Evolutionary conservation across 148 eudicot species (phyloP), one percentile per base, ranked within the genome.

Genomic region (Diospyros lotus): DNA sequence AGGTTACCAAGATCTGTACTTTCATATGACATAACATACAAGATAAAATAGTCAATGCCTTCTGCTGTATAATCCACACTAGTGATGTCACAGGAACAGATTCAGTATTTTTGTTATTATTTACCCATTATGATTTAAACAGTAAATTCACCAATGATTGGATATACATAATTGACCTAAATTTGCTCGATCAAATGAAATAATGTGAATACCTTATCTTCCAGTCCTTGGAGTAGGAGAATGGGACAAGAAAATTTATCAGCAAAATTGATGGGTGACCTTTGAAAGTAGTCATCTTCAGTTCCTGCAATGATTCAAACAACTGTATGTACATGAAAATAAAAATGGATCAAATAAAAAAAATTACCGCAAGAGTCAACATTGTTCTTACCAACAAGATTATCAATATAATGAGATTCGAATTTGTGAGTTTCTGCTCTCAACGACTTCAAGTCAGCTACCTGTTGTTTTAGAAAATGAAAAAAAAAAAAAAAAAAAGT

Each of bases 201-300:
- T 61, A 55, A 39, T 38, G 18, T 8, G 54, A 52, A 59, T 85
- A 90, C 97, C 91, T 85, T 90, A 86, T 94, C 97, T 40, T 92
- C 97, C 75, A 91, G 78, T 71, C 98, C 98, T 84, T 94, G 98
- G 76, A 94, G 91, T 64, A 92, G 82, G 74, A 94, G 84, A 72
- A 92, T 87, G 43, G 98, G 98, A 73, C 98, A 90, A 72, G 97
- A 94, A 82, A 94, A 92, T 55, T 82, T 80, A 74, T 89, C 91
- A 71, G 85, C 96, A 81, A 80, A 86, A 84, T 94, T 92, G 87
- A 92, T 90, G 58, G 98, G 98, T 9, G 93, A 86, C 76, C 90
- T 85, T 78, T 92, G 93, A 82, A 72, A 76, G 81, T 81, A 92
- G 41, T 82, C 91, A 66, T 80, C 80, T 75, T 88, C 95, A 78